Conservation (phyloP, 352 stramenopile species). For the Aphanomyces astaci region DNA sequence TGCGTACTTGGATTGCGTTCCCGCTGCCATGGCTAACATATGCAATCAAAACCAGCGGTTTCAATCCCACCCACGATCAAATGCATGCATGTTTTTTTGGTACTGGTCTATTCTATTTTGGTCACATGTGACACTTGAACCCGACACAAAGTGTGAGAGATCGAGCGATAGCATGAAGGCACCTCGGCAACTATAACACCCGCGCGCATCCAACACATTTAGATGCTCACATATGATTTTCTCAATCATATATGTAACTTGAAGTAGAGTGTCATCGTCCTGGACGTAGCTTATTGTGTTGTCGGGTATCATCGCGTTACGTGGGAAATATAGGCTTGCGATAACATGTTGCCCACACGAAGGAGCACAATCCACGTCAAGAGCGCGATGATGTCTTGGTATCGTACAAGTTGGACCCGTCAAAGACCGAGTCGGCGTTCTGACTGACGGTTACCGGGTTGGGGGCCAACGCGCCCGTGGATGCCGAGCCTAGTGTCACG, state of each 20-base stretch:
- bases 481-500: constrained; percentile 10
- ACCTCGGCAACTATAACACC: too few species aligned
- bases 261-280: too few species aligned
- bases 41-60: not conserved
- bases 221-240: too few species aligned
- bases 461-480: constrained; percentile 6
- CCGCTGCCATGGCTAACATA: not conserved
- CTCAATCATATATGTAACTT: too few species aligned
- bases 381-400: constrained; percentile 5
- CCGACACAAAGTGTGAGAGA: too few species aligned
- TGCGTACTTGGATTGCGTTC: not conserved
- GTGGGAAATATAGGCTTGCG: constrained; percentile 4
- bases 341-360: constrained; percentile 1
- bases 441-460: not conserved
- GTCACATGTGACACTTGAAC: not conserved
- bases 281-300: too few species aligned
- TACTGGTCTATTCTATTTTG: too few species aligned
- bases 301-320: not conserved
- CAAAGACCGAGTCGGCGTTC: constrained; percentile 17
- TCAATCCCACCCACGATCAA: not conserved
- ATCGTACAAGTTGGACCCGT: constrained; percentile 9
- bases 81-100: too few species aligned
- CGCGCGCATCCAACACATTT: too few species aligned
- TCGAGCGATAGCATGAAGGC: too few species aligned
- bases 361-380: constrained; percentile 8